Evolutionary conservation across 1,284 basidiomycete species (phyloP).

Genomic region (Meira miltonrushii): DNA sequence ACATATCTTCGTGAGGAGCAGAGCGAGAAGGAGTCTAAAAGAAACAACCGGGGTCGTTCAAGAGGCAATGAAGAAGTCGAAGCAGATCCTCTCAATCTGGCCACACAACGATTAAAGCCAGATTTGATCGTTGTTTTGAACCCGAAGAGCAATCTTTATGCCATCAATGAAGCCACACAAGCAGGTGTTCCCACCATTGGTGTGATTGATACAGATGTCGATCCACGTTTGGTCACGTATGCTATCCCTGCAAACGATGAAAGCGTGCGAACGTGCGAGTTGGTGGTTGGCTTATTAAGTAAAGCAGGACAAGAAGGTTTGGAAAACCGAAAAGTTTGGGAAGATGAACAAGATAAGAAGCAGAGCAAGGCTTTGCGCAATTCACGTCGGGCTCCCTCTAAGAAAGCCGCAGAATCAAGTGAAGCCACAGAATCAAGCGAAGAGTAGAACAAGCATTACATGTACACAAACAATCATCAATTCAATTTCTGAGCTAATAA

Average conservation of each 20-base stretch:
- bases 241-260: constrained; percentile 98
- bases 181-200: constrained; percentile 55
- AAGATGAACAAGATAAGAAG: constrained; percentile 3
- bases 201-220: constrained; percentile 88
- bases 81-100: constrained; percentile 51
- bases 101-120: constrained; percentile 65
- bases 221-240: constrained; percentile 94
- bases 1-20: background rate
- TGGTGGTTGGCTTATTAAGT: constrained; percentile 83
- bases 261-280: constrained; percentile 78
- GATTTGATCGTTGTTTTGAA: constrained; percentile 87
- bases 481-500: background rate
- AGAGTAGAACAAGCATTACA: background rate
- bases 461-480: background rate
- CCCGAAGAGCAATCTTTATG: constrained; percentile 68
- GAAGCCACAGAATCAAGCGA: background rate
- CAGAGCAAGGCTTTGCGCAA: background rate
- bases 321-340: constrained; percentile 17
- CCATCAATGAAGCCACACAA: constrained; percentile 54
- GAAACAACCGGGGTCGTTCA: background rate
- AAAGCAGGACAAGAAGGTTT: constrained; percentile 65
- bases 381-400: background rate
- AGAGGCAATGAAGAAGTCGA: constrained; percentile 6
- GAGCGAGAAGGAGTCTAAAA: background rate
- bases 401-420: background rate